Evolutionary conservation across 2,329 filamentous ascomycete genomes (phyloP).

Genomic region (Scleromitrula shiraiana): DNA sequence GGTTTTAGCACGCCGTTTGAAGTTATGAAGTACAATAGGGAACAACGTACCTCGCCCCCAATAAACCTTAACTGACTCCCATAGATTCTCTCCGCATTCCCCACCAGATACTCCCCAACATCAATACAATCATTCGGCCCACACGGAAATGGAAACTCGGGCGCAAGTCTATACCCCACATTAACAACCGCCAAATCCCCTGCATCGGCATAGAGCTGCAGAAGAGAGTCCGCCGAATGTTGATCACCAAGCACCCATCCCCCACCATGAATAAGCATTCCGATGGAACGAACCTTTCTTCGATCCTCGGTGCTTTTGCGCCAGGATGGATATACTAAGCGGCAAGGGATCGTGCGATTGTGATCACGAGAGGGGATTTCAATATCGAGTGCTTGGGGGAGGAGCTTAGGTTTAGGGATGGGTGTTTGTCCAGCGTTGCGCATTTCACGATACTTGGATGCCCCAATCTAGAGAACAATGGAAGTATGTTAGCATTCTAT

Average conservation of each 20-base stretch:
- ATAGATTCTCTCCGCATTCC: conserved; percentile 36
- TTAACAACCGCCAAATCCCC: conserved; percentile 42
- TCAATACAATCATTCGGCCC: conserved; percentile 50
- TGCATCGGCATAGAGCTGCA: conserved; percentile 42
- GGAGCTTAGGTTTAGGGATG: conserved; percentile 38
- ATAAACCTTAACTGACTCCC: conserved; percentile 37
- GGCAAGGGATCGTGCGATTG: conserved; percentile 42
- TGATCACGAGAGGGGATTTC: conserved; percentile 44
- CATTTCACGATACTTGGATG: conserved; percentile 46
- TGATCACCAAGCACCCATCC: conserved; percentile 20
- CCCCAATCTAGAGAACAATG: conserved; percentile 37
- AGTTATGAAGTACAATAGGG: too few species aligned
- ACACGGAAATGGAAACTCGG: conserved; percentile 49
- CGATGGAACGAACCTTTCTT: conserved; percentile 38
- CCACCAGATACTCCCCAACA: conserved; percentile 44
- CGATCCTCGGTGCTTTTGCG: conserved; percentile 37
- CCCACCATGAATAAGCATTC: conserved; percentile 49
- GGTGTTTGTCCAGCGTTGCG: conserved; percentile 44
- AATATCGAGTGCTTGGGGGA: conserved; percentile 39
- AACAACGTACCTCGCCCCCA: conserved; percentile 35
- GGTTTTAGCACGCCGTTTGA: neutral
- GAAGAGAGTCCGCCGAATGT: conserved; percentile 30
- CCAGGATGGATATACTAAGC: conserved; percentile 24
- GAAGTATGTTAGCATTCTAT: too few species aligned
- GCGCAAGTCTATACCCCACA: conserved; percentile 51